Evolutionary conservation across 495 filamentous ascomycete species (phyloP).

Genomic region (Copromyces sp.): DNA sequence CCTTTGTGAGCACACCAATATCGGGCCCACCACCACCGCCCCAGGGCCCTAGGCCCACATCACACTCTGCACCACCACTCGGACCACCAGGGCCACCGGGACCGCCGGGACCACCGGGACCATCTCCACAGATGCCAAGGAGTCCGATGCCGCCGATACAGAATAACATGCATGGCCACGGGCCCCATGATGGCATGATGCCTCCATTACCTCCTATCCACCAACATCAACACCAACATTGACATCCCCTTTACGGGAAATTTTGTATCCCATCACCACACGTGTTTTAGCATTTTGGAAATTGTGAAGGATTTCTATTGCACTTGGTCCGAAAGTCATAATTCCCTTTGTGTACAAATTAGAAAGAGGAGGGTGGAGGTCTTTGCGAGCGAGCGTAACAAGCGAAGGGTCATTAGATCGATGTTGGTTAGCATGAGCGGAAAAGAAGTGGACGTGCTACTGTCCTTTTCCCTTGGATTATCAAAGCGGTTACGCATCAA

Average conservation of each 20-base stretch:
- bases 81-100: not conserved
- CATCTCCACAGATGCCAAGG: not conserved
- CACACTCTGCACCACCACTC: not conserved
- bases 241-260: not conserved
- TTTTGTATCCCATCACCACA: not conserved
- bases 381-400: not conserved
- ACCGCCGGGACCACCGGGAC: too few species aligned
- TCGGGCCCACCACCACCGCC: not conserved
- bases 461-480: not conserved
- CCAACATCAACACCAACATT: slow-evolving; percentile 2
- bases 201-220: slow-evolving; percentile 12
- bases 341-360: not conserved
- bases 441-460: not conserved
- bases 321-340: not conserved
- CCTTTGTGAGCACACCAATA: not conserved
- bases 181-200: slow-evolving; percentile 4
- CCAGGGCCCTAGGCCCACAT: not conserved
- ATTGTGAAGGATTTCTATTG: not conserved
- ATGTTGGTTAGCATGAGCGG: not conserved
- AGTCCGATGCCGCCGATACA: not conserved
- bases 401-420: not conserved
- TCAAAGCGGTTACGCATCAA: not conserved
- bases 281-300: not conserved
- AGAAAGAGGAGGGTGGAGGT: not conserved
- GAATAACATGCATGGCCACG: not conserved